Evolutionary conservation across 768 basidiomycete genomes (phyloP).

Genomic region (Lactarius pseudohatsudake): DNA sequence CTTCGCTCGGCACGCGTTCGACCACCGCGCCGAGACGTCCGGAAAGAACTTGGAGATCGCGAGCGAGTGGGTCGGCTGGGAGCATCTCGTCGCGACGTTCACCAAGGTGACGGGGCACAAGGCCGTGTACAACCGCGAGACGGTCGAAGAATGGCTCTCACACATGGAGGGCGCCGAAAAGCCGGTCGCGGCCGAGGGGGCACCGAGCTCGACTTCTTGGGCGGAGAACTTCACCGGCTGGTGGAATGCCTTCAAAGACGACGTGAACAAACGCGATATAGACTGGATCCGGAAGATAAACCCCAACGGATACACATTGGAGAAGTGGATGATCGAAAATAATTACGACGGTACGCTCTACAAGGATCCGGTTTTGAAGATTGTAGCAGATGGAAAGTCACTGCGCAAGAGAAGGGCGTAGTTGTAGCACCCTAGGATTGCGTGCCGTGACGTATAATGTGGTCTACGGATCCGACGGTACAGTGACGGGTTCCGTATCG

Average conservation of each 20-base stretch:
- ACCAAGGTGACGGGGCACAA: constrained; percentile 33
- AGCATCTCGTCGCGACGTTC: constrained; percentile 34
- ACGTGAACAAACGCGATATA: constrained; percentile 44
- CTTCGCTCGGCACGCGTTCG: constrained; percentile 36
- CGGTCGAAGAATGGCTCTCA: constrained; percentile 31
- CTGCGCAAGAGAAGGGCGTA: constrained; percentile 1
- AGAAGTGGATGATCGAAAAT: constrained; percentile 23
- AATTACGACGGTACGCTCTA: constrained; percentile 14
- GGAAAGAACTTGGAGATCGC: constrained; percentile 34
- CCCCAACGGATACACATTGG: constrained; percentile 16
- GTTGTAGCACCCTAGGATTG: not conserved
- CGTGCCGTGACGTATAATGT: too few species aligned
- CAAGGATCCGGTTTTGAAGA: constrained; percentile 16
- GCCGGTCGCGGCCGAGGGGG: constrained; percentile 31
- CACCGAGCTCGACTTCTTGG: constrained; percentile 30
- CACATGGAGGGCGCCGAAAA: constrained; percentile 26
- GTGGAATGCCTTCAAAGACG: constrained; percentile 47
- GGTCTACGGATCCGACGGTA: too few species aligned
- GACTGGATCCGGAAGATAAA: constrained; percentile 40
- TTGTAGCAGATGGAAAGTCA: constrained; percentile 11
- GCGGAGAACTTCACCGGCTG: constrained; percentile 44
- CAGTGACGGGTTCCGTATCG: too few species aligned
- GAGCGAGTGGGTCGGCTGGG: constrained; percentile 32
- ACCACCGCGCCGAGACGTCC: constrained; percentile 32
- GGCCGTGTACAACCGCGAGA: constrained; percentile 29